Base-by-base conservation (phyloP, 2,329 filamentous ascomycete genomes). In the Lachnellula cervina region DNA sequence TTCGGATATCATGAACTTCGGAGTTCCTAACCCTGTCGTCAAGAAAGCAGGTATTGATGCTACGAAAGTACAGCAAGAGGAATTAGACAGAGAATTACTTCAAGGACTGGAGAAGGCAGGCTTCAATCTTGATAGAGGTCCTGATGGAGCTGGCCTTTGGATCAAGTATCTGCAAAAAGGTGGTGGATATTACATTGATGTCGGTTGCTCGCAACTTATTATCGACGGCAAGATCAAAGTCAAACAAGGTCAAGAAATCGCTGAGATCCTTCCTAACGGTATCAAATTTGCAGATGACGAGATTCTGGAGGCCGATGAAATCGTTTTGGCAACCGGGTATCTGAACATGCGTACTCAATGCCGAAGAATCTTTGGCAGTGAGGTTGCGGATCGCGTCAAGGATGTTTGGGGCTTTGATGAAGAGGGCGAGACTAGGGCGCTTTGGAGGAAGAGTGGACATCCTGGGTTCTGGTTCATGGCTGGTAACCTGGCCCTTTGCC, bases 111-210 rank as follows among this genome's bases (percentile, higher is more conserved):
- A 73, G 44, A 76, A 75, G 40, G 81, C 74, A 1, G 83, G 83
- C 0, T 87, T 86, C 71, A 73, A 76, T 51, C 70, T 82, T 4
- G 82, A 87, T 63, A 70, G 68, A 16, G 83, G 83, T 0, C 77
- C 80, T 1, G 76, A 81, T 64, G 74, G 75, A 5, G 69, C 75
- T 1, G 83, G 83, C 0, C 70, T 86, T 1, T 74, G 78, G 54
- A 71, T 77, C 32, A 86, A 85, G 65, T 86, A 86, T 64, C 74
- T 82, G 52, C 79, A 82, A 62, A 77, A 80, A 4, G 82, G 82
- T 13, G 80, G 80, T 1, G 80, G 80, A 0, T 83, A 82, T 60
- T 82, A 82, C 62, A 79, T 83, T 56, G 78, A 83, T 57, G 78
- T 82, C 8, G 80, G 80, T 0, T 74, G 72, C 6, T 77, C 74